Conservation (phyloP, 768 basidiomycete species). For the Suillus fuscotomentosus region DNA sequence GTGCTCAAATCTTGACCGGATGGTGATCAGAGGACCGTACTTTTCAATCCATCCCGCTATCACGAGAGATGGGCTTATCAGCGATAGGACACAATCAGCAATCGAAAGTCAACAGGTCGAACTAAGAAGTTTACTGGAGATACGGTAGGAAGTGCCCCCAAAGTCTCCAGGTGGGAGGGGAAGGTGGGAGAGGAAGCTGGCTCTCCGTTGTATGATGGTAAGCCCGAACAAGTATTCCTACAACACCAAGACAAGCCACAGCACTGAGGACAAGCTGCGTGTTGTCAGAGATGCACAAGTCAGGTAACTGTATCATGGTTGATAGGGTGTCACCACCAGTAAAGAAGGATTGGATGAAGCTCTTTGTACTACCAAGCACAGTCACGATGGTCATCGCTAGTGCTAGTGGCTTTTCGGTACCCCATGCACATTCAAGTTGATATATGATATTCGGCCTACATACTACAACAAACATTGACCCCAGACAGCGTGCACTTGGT, state of each 20-base stretch:
- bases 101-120: neutral
- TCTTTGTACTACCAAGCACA: neutral
- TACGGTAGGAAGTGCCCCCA: neutral
- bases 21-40: neutral
- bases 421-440: too few relatives aligned
- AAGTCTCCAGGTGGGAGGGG: neutral
- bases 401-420: too few relatives aligned
- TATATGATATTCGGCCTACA: too few relatives aligned
- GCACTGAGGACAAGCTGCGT: neutral
- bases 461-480: too few relatives aligned
- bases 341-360: neutral
- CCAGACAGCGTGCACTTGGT: too few relatives aligned
- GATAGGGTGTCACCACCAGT: neutral
- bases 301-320: neutral
- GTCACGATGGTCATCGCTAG: neutral
- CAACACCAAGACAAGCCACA: neutral
- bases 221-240: neutral
- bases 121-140: neutral
- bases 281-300: neutral
- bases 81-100: neutral
- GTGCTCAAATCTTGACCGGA: neutral
- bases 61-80: neutral
- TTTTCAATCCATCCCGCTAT: neutral
- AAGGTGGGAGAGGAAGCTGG: neutral
- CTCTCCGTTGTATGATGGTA: neutral